Evolutionary conservation across 306 rosid genomes (phyloP).

Genomic region (Ormosia semicastrata): DNA sequence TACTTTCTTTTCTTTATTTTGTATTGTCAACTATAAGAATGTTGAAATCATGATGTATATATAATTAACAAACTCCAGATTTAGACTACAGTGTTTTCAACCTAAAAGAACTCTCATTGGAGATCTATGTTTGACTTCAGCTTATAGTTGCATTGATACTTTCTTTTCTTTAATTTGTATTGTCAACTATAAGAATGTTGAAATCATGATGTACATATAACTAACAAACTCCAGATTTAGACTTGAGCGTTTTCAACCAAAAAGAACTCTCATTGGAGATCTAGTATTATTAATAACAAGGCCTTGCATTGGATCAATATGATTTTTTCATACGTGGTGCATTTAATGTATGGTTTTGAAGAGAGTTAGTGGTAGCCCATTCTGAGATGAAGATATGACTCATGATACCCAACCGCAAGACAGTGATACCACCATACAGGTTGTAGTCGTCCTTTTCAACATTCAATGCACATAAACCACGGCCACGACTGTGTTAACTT

Average conservation of each 20-base stretch:
- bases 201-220: neutral
- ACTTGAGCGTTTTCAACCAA: neutral
- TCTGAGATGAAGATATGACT: neutral
- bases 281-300: neutral
- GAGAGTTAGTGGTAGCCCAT: conserved; percentile 28
- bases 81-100: neutral
- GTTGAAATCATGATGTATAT: neutral
- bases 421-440: neutral
- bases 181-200: neutral
- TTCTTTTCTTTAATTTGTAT: neutral
- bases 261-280: neutral
- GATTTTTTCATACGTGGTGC: neutral
- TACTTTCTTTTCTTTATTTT: neutral
- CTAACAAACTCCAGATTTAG: neutral
- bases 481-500: neutral
- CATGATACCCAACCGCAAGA: neutral
- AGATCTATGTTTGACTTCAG: conserved; percentile 2
- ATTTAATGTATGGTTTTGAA: neutral
- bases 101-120: neutral
- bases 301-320: neutral
- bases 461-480: conserved; percentile 4
- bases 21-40: neutral
- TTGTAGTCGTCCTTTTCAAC: neutral
- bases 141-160: neutral
- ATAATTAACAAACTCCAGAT: neutral